These are phyloP conservation scores for Aspergillus asperescens DNA, from an alignment of 495 filamentous ascomycete genomes.

Conservation along the genomic window DNA sequence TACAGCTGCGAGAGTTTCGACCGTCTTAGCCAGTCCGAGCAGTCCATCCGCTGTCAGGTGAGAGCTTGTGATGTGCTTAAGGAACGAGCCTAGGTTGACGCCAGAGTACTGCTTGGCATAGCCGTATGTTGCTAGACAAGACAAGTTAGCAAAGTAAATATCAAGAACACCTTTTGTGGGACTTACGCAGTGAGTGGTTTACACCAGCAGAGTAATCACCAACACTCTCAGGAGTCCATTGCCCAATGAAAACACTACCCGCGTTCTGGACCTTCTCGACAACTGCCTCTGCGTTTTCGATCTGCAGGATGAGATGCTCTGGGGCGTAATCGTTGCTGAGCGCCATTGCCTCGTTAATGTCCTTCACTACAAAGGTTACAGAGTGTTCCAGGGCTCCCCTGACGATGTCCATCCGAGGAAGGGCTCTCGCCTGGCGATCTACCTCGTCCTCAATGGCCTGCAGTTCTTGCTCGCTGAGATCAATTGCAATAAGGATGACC, in stretches of 20 bases:
- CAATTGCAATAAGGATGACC: constrained; percentile 85
- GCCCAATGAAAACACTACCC: constrained; percentile 89
- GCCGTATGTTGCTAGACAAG: constrained; percentile 78
- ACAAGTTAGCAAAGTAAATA: constrained; percentile 10
- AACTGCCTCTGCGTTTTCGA: constrained; percentile 63
- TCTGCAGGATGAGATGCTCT: constrained; percentile 91
- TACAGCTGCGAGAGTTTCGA: constrained; percentile 89
- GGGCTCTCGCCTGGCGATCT: constrained; percentile 77
- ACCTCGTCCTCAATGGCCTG: constrained; percentile 84
- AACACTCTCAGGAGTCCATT: constrained; percentile 95
- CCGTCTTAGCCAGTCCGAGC: constrained; percentile 73
- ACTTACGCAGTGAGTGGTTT: constrained; percentile 94
- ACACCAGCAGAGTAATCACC: constrained; percentile 97
- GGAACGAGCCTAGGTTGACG: constrained; percentile 89
- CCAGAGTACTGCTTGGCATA: constrained; percentile 98
- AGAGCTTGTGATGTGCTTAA: constrained; percentile 94
- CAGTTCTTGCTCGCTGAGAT: constrained; percentile 64
- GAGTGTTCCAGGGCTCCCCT: constrained; percentile 87
- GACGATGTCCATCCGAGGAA: constrained; percentile 90
- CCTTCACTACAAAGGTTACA: constrained; percentile 75
- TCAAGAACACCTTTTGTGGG: background rate
- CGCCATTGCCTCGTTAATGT: constrained; percentile 75
- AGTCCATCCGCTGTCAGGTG: constrained; percentile 83
- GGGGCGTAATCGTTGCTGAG: constrained; percentile 95
- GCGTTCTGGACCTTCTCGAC: constrained; percentile 86